Base-by-base conservation (phyloP, 345 rosid species). In the Aquilaria yunnanensis region DNA sequence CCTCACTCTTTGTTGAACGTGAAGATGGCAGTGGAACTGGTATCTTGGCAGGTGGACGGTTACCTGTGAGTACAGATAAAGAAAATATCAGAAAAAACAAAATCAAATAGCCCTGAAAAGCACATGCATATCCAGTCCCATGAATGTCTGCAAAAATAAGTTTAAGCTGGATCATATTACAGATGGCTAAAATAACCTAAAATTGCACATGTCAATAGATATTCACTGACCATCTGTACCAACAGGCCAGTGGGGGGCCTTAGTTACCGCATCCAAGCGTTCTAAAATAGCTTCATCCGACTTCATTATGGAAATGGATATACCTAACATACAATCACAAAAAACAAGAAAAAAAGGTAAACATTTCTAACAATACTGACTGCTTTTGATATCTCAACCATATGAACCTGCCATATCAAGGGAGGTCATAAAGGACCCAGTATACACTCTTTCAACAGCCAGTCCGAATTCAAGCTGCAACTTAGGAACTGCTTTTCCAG, bases 371-470 rank as follows among this genome's bases (percentile, higher is more conserved):
- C 32, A 69, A 52, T 63, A 13, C 30, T 47, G 45, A 33, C 41
- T 51, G 31, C 33, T 3, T 41, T 47, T 52, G 43, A 37, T 9
- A 37, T 16, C 23, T 23, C 58, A 34, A 58, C 64, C 34, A 67
- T 61, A 71, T 60, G 71, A 80, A 94, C 99, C 99, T 74, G 97
- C 90, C 99, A 94, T 94, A 67, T 94, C 97, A 69, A 90, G 96
- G 57, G 99, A 94, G 66, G 99, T 88, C 97, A 90, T 88, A 75
- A 94, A 90, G 72, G 92, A 80, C 61, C 99, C 96, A 16, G 99
- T 85, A 57, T 94, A 94, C 62, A 94, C 99, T 81, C 99, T 90
- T 73, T 94, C 96, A 70, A 90, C 95, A 55, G 97, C 99, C 62
- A 94, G 79, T 65, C 97, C 99, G 72, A 90, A 96, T 65, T 90